Conservation (phyloP, 2,329 filamentous ascomycete genomes). For the Neofusicoccum sp. region DNA sequence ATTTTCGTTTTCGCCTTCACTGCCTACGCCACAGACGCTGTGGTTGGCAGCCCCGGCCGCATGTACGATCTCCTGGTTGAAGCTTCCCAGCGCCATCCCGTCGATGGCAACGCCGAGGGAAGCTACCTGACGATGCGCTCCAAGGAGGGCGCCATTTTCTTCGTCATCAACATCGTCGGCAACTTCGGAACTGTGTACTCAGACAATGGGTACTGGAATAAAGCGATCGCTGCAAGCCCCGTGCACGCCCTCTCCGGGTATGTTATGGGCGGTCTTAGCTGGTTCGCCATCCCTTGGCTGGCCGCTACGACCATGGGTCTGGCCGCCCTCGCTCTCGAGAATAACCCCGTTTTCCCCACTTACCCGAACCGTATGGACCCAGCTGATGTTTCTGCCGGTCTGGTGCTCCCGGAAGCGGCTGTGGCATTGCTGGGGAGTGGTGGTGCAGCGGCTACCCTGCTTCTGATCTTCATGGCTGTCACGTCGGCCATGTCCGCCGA, state of each 20-base stretch:
- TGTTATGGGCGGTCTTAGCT: slow-evolving; percentile 78
- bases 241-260: slow-evolving; percentile 86
- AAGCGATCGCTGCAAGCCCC: slow-evolving; percentile 83
- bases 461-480: slow-evolving; percentile 51
- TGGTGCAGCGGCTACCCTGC: slow-evolving; percentile 72
- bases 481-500: slow-evolving; percentile 46
- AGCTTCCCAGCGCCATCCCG: slow-evolving; percentile 67
- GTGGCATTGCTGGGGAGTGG: slow-evolving; percentile 79
- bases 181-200: slow-evolving; percentile 84
- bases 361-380: slow-evolving; percentile 70
- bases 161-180: slow-evolving; percentile 84
- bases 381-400: slow-evolving; percentile 74
- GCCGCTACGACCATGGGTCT: slow-evolving; percentile 87
- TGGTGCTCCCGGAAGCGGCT: slow-evolving; percentile 82
- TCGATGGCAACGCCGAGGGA: slow-evolving; percentile 74
- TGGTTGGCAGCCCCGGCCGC: slow-evolving; percentile 70
- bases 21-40: slow-evolving; percentile 70
- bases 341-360: slow-evolving; percentile 67
- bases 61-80: slow-evolving; percentile 76
- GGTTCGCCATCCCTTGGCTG: slow-evolving; percentile 93
- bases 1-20: slow-evolving; percentile 83
- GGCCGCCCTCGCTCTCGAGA: slow-evolving; percentile 75
- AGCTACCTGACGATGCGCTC: slow-evolving; percentile 86
- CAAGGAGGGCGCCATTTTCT: slow-evolving; percentile 80
- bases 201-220: slow-evolving; percentile 79